Percentiles rank a stretch among this genome's conserved stretches.
These are phyloP conservation scores for Forsythia viridissima DNA, from an alignment of 257 asterid genomes.

Conservation along the genomic window DNA sequence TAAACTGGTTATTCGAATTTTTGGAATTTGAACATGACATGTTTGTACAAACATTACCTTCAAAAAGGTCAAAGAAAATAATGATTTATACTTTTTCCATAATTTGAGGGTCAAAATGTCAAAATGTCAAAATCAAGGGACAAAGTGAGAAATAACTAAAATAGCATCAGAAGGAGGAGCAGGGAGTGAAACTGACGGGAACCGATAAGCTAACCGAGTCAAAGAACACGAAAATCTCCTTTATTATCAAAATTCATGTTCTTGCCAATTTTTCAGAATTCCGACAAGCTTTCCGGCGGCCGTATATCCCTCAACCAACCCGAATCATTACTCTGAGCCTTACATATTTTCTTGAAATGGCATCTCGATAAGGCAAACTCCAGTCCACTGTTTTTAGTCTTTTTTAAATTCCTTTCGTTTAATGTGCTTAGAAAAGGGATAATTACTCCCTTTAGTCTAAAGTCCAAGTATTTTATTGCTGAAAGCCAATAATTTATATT, in stretches of 20 bases:
- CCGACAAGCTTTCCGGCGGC: constrained; percentile 17
- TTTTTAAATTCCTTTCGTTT: not conserved
- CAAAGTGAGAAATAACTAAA: not conserved
- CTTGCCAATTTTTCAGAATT: constrained; percentile 18
- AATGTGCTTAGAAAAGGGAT: not conserved
- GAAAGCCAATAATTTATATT: not conserved
- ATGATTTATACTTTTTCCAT: not conserved
- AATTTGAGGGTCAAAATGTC: not conserved
- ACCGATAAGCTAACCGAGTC: constrained; percentile 42
- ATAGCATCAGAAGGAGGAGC: not conserved
- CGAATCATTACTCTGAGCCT: constrained; percentile 15
- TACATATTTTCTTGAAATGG: constrained; percentile 32
- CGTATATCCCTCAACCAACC: constrained; percentile 17
- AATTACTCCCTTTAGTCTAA: not conserved
- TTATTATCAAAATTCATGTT: constrained; percentile 16
- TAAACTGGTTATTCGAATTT: too few relatives aligned
- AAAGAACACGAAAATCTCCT: constrained; percentile 29
- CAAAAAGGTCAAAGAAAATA: not conserved
- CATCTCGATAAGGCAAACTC: constrained; percentile 33
- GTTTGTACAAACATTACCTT: not conserved
- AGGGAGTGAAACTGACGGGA: constrained; percentile 6
- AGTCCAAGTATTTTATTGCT: not conserved
- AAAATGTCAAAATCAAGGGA: not conserved
- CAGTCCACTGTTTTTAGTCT: not conserved
- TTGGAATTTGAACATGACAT: not conserved